Evolutionary conservation across 2,329 filamentous ascomycete species (phyloP), one percentile per base, ranked within the genome.

Genomic region (Colletotrichum sidae): DNA sequence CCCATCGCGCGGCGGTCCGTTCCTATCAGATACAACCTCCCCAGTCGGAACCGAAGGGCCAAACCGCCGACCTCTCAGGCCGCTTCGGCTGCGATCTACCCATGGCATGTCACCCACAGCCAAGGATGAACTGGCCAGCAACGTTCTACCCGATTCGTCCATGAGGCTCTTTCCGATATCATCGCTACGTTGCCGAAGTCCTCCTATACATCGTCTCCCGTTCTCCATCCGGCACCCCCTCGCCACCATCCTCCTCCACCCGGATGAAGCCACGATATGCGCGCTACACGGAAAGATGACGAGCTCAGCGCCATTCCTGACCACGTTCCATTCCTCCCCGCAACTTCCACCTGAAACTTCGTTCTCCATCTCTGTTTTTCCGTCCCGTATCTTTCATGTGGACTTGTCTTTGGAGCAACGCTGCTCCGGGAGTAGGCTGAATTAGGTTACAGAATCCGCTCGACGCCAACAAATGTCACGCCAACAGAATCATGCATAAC

Each of bases 261-360:
- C 38, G 17, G 33, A 15, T 50, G 39, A 9, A 38, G 12, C 33
- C 45, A 55, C 46, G 45, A 51, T 15, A 34, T 34, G 37, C 25
- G 45, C 25, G 33, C 50, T 62, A 46, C 8, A 42, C 59, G 59
- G 53, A 45, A 56, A 45, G 59, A 62, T 8, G 46, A 57, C 17
- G 53, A 45, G 33, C 25, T 25, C 25, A 25, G 25, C 25, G 25
- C 25, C 25, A 25, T 25, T 25, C 25, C 25, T 25, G 25, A 25
- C 25, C 25, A 25, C 25, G 25, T 25, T 25, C 25, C 25, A 25
- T 25, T 25, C 1, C 25, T 25, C 25, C 25, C 25, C 25, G 25
- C 25, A 44, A 44, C 8, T 13, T 15, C 42, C 42, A 13, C 42
- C 42, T 44, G 42, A 7, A 44, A 15, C 4, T 44, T n/a, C 42